phyloP scores from a whole-genome alignment of 2,329 filamentous ascomycete species.

The Metarhizium brunneum region DNA sequence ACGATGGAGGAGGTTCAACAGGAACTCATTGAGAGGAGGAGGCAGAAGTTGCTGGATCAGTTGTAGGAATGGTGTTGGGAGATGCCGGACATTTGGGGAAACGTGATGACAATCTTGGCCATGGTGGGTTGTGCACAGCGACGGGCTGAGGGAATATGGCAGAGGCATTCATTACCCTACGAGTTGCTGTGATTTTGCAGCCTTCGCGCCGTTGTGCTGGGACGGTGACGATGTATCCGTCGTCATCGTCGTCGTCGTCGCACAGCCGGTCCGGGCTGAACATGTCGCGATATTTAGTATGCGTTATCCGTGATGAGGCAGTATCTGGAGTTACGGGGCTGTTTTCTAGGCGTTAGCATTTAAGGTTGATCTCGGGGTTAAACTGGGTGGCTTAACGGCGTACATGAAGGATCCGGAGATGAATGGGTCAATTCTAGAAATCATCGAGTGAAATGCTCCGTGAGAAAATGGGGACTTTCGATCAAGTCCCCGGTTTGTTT shows the following conservation, averaged over 20 bases:
- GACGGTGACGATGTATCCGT: no score
- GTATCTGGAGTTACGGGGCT: not conserved
- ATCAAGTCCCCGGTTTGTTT: not conserved
- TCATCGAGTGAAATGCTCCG: not conserved
- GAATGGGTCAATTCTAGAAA: not conserved
- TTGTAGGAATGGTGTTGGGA: conserved; percentile 30
- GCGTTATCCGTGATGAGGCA: not conserved
- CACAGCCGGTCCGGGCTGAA: not conserved
- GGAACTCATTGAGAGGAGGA: conserved; percentile 79
- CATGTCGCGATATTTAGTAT: not conserved
- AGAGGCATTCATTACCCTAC: no score
- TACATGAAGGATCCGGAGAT: not conserved
- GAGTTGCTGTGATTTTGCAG: no score
- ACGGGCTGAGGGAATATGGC: no score
- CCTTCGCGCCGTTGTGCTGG: no score
- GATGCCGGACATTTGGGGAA: not conserved
- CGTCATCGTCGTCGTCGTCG: no score
- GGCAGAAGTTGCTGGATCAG: conserved; percentile 77
- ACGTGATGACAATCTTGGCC: no score
- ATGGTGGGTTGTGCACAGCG: no score
- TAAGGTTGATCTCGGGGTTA: not conserved
- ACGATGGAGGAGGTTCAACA: conserved; percentile 88
- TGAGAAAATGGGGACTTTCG: no score
- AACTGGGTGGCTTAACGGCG: not conserved
- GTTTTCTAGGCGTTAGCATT: not conserved